These are phyloP conservation scores for Leccinum broughii DNA, from an alignment of 768 basidiomycete genomes.

Conservation along the genomic window DNA sequence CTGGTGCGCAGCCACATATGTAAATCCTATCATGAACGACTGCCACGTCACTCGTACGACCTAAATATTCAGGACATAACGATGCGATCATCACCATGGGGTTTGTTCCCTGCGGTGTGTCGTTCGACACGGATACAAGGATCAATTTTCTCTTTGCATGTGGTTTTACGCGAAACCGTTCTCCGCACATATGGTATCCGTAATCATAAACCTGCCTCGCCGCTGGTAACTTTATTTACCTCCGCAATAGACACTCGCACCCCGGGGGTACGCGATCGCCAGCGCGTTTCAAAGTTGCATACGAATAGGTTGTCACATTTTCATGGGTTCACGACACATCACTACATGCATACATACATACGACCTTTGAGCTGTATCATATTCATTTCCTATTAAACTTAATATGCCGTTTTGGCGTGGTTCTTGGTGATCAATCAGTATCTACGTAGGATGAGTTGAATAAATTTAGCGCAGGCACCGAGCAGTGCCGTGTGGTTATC, in stretches of 20 bases:
- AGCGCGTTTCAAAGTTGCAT: not conserved
- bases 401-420: not conserved
- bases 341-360: not conserved
- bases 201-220: constrained; percentile 14
- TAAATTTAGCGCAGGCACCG: too few species aligned
- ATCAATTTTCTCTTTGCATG: not conserved
- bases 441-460: too few species aligned
- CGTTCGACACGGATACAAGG: not conserved
- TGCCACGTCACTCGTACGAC: constrained; percentile 7
- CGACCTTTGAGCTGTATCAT: constrained; percentile 1
- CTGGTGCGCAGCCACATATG: constrained; percentile 1
- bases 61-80: constrained; percentile 12
- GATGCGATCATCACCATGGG: constrained; percentile 5
- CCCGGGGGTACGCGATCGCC: not conserved
- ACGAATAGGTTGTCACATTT: not conserved
- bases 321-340: constrained; percentile 3
- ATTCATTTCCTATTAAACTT: not conserved
- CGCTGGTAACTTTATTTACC: constrained; percentile 20
- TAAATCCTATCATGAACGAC: constrained; percentile 6
- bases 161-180: not conserved
- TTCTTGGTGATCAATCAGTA: too few species aligned
- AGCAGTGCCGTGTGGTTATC: too few species aligned
- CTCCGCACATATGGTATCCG: constrained; percentile 25
- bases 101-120: constrained; percentile 9
- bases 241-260: constrained; percentile 5